These are phyloP conservation scores for Candida hungchunana DNA, from an alignment of 805 yeast species.

Conservation along the genomic window DNA sequence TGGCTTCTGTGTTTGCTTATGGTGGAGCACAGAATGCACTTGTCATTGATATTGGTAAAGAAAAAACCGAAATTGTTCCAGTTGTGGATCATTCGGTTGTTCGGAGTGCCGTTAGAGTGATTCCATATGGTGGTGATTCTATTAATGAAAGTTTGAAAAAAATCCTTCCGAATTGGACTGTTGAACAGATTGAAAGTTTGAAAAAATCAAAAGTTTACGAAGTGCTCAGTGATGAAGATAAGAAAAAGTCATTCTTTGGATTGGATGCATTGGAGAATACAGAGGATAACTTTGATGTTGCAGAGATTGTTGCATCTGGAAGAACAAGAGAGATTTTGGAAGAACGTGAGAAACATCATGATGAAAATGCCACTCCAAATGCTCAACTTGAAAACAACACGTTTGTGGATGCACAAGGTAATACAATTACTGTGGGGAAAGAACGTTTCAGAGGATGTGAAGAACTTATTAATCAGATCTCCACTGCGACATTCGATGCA, in stretches of 20 bases:
- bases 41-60: conserved; percentile 77
- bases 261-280: conserved; percentile 42
- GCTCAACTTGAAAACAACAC: conserved; percentile 68
- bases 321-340: conserved; percentile 67
- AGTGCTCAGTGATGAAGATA: conserved; percentile 66
- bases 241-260: conserved; percentile 58
- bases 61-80: conserved; percentile 73
- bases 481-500: conserved; percentile 48
- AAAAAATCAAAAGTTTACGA: conserved; percentile 76
- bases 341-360: conserved; percentile 51
- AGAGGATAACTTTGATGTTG: conserved; percentile 83
- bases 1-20: conserved; percentile 72
- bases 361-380: conserved; percentile 42
- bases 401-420: conserved; percentile 58
- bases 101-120: conserved; percentile 45
- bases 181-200: conserved; percentile 63
- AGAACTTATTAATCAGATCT: conserved; percentile 50
- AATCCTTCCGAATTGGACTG: conserved; percentile 54
- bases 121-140: conserved; percentile 57
- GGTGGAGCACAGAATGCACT: conserved; percentile 61
- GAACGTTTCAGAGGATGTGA: conserved; percentile 84
- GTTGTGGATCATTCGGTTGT: conserved; percentile 68
- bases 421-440: conserved; percentile 68
- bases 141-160: conserved; percentile 53
- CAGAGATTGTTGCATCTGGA: conserved; percentile 79